Percentiles rank a stretch among this genome's conserved stretches.
Conservation (phyloP, 345 rosid genomes). For the Pseudoturritis turrita region DNA sequence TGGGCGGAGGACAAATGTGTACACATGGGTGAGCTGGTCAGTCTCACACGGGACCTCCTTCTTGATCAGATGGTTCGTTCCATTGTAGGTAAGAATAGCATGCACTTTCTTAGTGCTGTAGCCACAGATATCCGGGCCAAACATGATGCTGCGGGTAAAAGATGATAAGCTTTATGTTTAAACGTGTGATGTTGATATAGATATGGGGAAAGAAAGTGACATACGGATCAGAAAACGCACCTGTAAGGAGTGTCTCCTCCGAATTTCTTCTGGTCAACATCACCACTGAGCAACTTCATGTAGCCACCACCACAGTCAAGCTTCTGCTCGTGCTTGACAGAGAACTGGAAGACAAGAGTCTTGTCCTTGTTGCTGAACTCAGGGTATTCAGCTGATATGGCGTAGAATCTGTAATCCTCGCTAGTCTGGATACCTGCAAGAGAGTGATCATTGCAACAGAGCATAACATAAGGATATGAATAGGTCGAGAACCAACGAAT, state of each 20-base stretch:
- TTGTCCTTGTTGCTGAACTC: constrained; percentile 89
- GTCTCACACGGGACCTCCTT: constrained; percentile 99
- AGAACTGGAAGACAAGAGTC: constrained; percentile 90
- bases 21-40: constrained; percentile 94
- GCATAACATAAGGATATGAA: background rate
- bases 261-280: constrained; percentile 83
- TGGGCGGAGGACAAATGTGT: constrained; percentile 82
- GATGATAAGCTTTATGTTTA: background rate
- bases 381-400: constrained; percentile 93
- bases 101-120: constrained; percentile 97
- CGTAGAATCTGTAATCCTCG: constrained; percentile 96
- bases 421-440: constrained; percentile 87
- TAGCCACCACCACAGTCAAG: constrained; percentile 99
- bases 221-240: constrained; percentile 21
- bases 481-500: background rate
- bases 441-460: background rate
- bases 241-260: constrained; percentile 99
- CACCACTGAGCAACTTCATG: constrained; percentile 91
- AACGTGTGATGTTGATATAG: background rate
- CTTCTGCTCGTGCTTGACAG: constrained; percentile 98
- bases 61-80: constrained; percentile 77
- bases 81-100: constrained; percentile 87
- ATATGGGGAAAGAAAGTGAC: background rate
- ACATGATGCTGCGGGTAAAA: constrained; percentile 77
- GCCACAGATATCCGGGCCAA: constrained; percentile 99